Evolutionary conservation across 2,329 filamentous ascomycete genomes (phyloP).

Genomic region (Colletotrichum cordylinicola): DNA sequence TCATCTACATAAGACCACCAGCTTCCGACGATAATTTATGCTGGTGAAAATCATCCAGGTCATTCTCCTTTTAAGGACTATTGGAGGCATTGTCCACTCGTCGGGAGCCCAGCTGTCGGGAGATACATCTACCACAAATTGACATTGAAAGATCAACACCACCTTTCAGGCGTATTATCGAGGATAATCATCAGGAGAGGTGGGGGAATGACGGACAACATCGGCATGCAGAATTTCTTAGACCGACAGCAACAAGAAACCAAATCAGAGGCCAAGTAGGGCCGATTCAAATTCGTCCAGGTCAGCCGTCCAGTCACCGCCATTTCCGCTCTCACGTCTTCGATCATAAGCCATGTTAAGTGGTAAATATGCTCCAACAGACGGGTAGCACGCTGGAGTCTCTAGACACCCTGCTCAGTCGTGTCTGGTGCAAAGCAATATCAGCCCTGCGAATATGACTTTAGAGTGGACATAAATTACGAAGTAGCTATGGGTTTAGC

Average conservation of each 20-base stretch:
- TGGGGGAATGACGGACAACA: fast-evolving
- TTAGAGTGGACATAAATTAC: background rate
- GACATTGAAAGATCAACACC: background rate
- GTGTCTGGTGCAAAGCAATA: background rate
- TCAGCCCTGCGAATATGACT: too few relatives aligned
- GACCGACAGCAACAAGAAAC: background rate
- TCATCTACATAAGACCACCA: background rate
- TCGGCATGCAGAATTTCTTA: background rate
- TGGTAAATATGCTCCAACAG: background rate
- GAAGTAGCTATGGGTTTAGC: fast-evolving
- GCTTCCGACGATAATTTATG: background rate
- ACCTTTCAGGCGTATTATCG: background rate
- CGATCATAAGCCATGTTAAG: background rate
- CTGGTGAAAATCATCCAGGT: background rate
- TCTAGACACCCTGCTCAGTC: background rate
- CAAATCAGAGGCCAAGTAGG: fast-evolving
- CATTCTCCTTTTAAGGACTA: background rate
- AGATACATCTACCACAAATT: background rate
- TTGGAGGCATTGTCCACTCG: fast-evolving
- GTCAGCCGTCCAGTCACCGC: fast-evolving
- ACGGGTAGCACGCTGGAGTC: background rate
- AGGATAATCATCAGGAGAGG: background rate
- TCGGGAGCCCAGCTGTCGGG: background rate
- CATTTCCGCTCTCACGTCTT: fast-evolving
- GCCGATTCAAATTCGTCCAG: background rate